A percentile compares a stretch with the other conserved stretches of the same genome.
Conservation (phyloP, 257 asterid species). For the Salvia rosmarinus region DNA sequence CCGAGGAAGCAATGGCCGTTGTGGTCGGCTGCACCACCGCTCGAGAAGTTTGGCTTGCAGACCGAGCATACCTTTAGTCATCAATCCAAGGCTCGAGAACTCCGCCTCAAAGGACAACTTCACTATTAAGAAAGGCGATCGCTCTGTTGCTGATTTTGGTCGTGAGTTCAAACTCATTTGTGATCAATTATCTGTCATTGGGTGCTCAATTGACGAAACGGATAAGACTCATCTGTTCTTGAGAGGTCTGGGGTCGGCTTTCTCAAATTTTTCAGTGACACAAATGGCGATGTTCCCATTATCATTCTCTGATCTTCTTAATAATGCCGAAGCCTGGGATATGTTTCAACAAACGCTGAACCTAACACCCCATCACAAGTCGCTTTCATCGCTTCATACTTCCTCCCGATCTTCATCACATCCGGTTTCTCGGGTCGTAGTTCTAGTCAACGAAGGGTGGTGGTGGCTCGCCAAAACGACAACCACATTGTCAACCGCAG, state of each 20-base stretch:
- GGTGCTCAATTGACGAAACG: neutral
- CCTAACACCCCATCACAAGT: neutral
- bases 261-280: neutral
- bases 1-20: neutral
- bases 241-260: neutral
- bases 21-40: slow-evolving; percentile 1
- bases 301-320: neutral
- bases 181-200: neutral
- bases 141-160: neutral
- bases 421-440: neutral
- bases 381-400: neutral
- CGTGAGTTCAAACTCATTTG: neutral
- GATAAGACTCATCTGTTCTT: neutral
- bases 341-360: neutral
- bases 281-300: neutral
- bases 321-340: neutral
- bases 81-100: slow-evolving; percentile 1
- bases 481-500: neutral
- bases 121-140: neutral
- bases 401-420: neutral
- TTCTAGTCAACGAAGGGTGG: neutral
- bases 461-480: neutral
- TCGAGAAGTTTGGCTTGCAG: neutral
- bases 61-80: neutral
- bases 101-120: neutral